phyloP scores from a whole-genome alignment of 331 rosid genomes.

The Malus hybrid region DNA sequence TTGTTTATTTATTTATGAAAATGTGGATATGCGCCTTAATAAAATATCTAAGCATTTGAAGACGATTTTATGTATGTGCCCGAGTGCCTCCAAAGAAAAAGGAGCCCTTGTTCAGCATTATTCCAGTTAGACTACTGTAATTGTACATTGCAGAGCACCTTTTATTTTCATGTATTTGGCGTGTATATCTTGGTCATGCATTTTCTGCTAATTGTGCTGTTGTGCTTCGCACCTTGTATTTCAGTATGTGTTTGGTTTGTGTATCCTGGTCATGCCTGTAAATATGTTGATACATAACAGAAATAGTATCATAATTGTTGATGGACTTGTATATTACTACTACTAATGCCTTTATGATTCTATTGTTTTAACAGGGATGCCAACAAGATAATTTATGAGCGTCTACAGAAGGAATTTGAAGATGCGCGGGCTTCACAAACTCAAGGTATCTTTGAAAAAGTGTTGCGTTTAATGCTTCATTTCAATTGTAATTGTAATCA shows the following conservation, averaged over 20 bases:
- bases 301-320: not conserved
- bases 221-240: not conserved
- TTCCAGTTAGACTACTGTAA: not conserved
- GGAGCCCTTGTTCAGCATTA: not conserved
- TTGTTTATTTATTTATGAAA: not conserved
- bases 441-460: constrained; percentile 46
- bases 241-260: not conserved
- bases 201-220: not conserved
- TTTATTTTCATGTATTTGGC: not conserved
- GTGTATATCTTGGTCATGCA: not conserved
- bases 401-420: constrained; percentile 79
- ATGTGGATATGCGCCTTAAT: not conserved
- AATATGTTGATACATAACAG: not conserved
- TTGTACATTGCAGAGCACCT: not conserved
- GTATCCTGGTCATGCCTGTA: not conserved
- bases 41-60: not conserved
- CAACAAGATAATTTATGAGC: constrained; percentile 72
- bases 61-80: not conserved
- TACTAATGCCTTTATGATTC: not conserved
- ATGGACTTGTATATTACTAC: not conserved
- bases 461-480: constrained; percentile 9
- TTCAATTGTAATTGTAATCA: not conserved
- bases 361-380: constrained; percentile 56
- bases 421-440: constrained; percentile 79
- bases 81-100: not conserved